Base-by-base conservation (phyloP, 2,329 filamentous ascomycete species). In the Paracoccidioides lutzii region DNA sequence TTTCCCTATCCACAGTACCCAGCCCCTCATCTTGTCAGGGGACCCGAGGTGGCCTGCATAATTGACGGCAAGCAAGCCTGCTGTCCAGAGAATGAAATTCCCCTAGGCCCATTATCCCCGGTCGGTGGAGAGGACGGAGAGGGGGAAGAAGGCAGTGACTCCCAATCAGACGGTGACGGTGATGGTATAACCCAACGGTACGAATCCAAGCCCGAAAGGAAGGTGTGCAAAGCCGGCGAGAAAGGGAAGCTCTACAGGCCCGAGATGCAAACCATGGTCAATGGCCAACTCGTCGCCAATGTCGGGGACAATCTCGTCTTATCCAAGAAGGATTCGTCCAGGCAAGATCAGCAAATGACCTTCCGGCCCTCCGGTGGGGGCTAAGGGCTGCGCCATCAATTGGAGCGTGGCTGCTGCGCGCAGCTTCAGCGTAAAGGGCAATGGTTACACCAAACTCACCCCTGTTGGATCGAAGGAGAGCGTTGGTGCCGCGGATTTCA, bases 401-500 rank as follows among this genome's bases (percentile, higher is more conserved):
- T 53, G 52, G 52, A 28, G 12, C 7, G 40, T 44, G 30, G 35
- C 15, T 33, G 30, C 22, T 10, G 22, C 22, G 30, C 28, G 30
- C 0, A n/a, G 45, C 8, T 53, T 53, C 12, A 37, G 8, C 14
- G 52, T 53, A 8, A 12, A 35, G 5, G 41, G 22, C 30, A 44
- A 43, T 41, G 52, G 52, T 22, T 37, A 33, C 22, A 32, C 30
- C 15, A 37, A 45, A 1, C n/a, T 45, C 14, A 22, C 8, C n/a
- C 40, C n/a, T 2, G 14, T 6, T 10, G 28, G 45, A 6, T 12
- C 40, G 14, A 9, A 14, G 28, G 14, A 45, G 28, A 35, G 14
- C 3, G n/a, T 53, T 37, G 52, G 52, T 5, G 10, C 28, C 5
- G 52, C 52, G 28, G 52, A 53, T 44, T 53, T 53, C 40, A 53